Conservation (phyloP, 257 asterid genomes). For the Eustoma russellianum region DNA sequence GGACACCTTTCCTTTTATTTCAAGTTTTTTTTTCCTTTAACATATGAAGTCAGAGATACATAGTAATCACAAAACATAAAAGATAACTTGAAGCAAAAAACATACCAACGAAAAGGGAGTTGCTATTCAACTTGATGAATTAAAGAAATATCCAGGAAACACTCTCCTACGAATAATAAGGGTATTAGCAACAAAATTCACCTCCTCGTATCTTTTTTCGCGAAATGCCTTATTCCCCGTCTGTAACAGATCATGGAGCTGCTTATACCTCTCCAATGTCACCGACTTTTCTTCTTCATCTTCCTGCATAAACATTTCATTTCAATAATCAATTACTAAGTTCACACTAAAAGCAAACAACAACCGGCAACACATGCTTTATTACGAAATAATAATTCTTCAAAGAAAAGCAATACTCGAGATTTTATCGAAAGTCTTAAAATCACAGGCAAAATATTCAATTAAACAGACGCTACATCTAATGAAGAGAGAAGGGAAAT, state of each 20-base stretch:
- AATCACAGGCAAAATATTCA: slow-evolving; percentile 11
- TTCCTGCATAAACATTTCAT: slow-evolving; percentile 26
- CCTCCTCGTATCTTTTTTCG: slow-evolving; percentile 65
- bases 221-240: slow-evolving; percentile 65
- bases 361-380: neutral
- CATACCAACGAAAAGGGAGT: neutral
- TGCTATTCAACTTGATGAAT: neutral
- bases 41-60: no score
- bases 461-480: neutral
- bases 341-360: neutral
- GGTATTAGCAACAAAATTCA: slow-evolving; percentile 16
- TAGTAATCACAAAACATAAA: no score
- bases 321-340: neutral
- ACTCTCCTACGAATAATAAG: neutral
- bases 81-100: no score
- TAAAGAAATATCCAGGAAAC: neutral
- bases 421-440: neutral
- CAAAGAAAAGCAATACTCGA: neutral
- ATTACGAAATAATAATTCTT: neutral
- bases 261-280: slow-evolving; percentile 53
- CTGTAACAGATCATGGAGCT: slow-evolving; percentile 52
- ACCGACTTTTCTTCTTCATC: slow-evolving; percentile 44
- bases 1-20: neutral
- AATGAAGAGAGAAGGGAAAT: neutral
- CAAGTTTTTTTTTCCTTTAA: neutral